A percentile compares a stretch with the other conserved stretches of the same genome.
These are phyloP conservation scores for Fusarium heterosporum DNA, from an alignment of 2,329 filamentous ascomycete species.

Conservation along the genomic window DNA sequence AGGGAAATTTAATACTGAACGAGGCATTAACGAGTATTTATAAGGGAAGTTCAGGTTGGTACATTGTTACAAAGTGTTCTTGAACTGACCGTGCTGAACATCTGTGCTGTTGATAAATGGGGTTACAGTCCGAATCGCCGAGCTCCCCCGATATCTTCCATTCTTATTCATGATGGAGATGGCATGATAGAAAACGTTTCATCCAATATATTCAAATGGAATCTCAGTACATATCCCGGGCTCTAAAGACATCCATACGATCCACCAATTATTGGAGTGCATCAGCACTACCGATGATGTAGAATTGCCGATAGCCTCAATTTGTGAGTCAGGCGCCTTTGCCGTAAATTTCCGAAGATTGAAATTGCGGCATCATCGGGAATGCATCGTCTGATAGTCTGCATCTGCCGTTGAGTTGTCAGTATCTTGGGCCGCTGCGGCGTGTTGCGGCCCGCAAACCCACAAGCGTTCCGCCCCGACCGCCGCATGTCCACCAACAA, in stretches of 20 bases:
- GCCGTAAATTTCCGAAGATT: neutral
- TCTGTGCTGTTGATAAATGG: neutral
- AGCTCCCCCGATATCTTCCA: constrained; percentile 4
- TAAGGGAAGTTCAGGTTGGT: neutral
- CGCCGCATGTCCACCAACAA: neutral
- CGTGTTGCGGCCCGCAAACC: constrained; percentile 21
- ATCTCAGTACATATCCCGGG: neutral
- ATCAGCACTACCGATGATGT: neutral
- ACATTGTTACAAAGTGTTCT: neutral
- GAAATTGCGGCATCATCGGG: neutral
- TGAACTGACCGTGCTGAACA: neutral
- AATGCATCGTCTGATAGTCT: constrained; percentile 21
- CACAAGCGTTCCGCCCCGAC: constrained; percentile 13
- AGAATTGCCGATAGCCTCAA: neutral
- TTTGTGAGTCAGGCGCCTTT: neutral
- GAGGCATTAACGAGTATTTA: constrained; percentile 5
- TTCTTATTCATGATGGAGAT: constrained; percentile 18
- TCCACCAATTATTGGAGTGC: neutral
- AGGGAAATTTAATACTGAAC: neutral
- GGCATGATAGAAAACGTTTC: neutral
- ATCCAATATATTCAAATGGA: neutral
- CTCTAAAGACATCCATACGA: no score
- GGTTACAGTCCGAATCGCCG: constrained; percentile 9
- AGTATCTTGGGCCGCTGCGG: constrained; percentile 17
- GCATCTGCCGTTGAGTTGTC: neutral